phyloP scores from a whole-genome alignment of 345 rosid species.

The Melaleuca alternifolia region DNA sequence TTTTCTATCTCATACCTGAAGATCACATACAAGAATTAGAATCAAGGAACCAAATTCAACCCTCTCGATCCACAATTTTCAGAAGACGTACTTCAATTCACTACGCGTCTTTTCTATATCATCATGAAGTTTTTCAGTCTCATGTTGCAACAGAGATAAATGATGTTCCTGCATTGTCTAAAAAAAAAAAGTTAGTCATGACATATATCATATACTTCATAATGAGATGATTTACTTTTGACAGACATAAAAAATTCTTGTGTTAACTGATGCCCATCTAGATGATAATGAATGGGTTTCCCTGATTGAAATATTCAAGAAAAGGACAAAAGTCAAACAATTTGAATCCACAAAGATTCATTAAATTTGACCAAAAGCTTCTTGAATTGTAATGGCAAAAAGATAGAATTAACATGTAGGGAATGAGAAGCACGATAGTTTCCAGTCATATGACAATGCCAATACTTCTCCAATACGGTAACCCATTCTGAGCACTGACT shows the following conservation, averaged over 20 bases:
- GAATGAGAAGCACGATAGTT: background rate
- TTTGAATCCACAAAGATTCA: background rate
- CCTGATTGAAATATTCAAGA: background rate
- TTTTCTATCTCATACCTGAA: constrained; percentile 74
- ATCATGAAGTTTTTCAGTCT: constrained; percentile 62
- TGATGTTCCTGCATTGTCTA: constrained; percentile 59
- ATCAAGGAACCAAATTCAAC: background rate
- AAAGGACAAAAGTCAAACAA: background rate
- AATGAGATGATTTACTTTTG: background rate
- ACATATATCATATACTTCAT: background rate
- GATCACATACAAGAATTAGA: background rate
- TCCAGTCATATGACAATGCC: background rate
- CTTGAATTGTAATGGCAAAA: background rate
- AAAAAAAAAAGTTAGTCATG: background rate
- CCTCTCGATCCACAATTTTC: background rate
- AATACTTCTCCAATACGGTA: background rate
- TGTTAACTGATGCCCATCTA: background rate
- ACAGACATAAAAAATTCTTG: background rate
- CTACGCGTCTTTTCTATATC: constrained; percentile 87
- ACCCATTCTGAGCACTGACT: background rate
- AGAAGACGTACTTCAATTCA: constrained; percentile 50
- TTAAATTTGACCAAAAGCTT: background rate
- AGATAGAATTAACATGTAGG: background rate
- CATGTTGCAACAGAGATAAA: constrained; percentile 72
- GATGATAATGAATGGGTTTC: background rate